A percentile compares a stretch with the other conserved stretches of the same genome.
Evolutionary conservation across 1,139 yeast genomes (phyloP).

Genomic region (Yamadazyma dendronema): DNA sequence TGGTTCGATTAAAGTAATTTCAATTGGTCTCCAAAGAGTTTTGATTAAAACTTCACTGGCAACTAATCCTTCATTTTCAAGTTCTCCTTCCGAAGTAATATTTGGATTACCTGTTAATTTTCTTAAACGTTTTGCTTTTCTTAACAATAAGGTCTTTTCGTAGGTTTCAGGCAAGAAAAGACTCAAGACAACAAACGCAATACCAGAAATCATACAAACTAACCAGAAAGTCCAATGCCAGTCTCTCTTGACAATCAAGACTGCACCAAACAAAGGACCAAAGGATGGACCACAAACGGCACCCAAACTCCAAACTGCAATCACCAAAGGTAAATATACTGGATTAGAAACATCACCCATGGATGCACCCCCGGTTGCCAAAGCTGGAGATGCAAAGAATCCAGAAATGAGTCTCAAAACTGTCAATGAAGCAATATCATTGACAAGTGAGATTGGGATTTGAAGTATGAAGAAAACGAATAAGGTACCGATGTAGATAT

Average conservation of each 20-base stretch:
- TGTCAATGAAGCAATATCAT: conserved; percentile 29
- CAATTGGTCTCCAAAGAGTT: conserved; percentile 32
- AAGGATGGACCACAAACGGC: conserved; percentile 32
- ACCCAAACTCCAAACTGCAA: conserved; percentile 29
- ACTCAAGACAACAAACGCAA: conserved; percentile 28
- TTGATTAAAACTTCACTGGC: conserved; percentile 20
- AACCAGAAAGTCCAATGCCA: conserved; percentile 54
- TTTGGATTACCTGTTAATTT: conserved; percentile 40
- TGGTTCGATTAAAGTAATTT: conserved; percentile 29
- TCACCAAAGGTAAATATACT: conserved; percentile 26
- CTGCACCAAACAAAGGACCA: conserved; percentile 34
- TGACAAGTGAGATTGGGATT: conserved; percentile 31
- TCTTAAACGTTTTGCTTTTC: conserved; percentile 49
- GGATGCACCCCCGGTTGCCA: conserved; percentile 40
- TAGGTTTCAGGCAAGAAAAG: conserved; percentile 53
- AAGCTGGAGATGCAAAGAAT: conserved; percentile 33
- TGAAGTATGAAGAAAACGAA: conserved; percentile 34
- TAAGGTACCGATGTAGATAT: conserved; percentile 30
- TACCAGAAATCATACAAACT: conserved; percentile 33
- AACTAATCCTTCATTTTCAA: conserved; percentile 34
- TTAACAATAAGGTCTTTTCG: conserved; percentile 40
- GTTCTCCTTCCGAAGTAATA: conserved; percentile 41
- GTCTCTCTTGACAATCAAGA: conserved; percentile 19
- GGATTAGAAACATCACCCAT: conserved; percentile 26
- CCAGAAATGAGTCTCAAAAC: conserved; percentile 35